These are phyloP conservation scores for Pseudopyricularia cyperi DNA, from an alignment of 2,329 filamentous ascomycete genomes.

Conservation along the genomic window DNA sequence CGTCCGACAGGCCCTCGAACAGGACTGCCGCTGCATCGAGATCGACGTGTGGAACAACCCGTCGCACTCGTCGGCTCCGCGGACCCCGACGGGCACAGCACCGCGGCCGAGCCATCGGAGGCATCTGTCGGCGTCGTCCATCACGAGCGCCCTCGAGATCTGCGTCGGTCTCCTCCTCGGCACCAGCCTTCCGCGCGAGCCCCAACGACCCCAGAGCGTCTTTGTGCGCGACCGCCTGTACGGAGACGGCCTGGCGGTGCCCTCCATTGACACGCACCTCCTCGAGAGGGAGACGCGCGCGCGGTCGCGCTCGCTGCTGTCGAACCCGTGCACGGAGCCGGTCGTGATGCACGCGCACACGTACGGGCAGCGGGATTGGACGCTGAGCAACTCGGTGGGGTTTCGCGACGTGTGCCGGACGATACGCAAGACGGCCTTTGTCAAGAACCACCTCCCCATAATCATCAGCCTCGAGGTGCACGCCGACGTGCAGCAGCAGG, in stretches of 20 bases:
- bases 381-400: conserved; percentile 70
- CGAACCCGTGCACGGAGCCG: conserved; percentile 39
- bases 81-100: conserved; percentile 19
- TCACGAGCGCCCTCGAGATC: conserved; percentile 20
- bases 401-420: conserved; percentile 79
- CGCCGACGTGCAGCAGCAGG: conserved; percentile 68
- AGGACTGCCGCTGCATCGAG: conserved; percentile 80
- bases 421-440: conserved; percentile 68
- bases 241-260: conserved; percentile 9
- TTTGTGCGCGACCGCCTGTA: conserved; percentile 20
- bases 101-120: conserved; percentile 29
- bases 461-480: conserved; percentile 93
- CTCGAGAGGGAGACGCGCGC: background rate
- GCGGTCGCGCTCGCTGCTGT: conserved; percentile 5
- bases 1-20: conserved; percentile 47
- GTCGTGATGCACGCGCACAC: conserved; percentile 58
- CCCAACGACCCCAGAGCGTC: background rate
- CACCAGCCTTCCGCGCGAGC: too few relatives aligned
- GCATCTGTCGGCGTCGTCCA: conserved; percentile 25
- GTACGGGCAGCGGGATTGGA: conserved; percentile 37
- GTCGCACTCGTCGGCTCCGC: conserved; percentile 21
- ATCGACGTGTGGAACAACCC: conserved; percentile 86
- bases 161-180: conserved; percentile 4
- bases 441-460: conserved; percentile 62
- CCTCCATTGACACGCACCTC: conserved; percentile 7